These are phyloP conservation scores for Fusarium newnesense DNA, from an alignment of 2,329 filamentous ascomycete species.

Conservation along the genomic window DNA sequence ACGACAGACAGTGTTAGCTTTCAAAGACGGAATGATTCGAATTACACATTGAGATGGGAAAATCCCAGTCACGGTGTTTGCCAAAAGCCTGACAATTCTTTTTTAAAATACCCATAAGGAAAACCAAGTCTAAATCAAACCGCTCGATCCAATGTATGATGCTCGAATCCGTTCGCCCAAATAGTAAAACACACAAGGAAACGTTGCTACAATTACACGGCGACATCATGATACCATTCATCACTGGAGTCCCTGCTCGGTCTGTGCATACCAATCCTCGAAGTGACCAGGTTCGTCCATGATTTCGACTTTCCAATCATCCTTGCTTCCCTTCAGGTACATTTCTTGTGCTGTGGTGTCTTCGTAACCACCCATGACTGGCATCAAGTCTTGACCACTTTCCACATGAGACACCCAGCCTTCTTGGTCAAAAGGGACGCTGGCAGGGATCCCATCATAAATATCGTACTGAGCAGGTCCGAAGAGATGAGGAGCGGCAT, in stretches of 20 bases:
- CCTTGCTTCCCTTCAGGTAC: conserved; percentile 48
- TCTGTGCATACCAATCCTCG: conserved; percentile 48
- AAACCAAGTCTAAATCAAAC: conserved; percentile 25
- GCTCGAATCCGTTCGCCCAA: conserved; percentile 4
- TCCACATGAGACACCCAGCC: conserved; percentile 22
- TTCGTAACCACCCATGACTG: conserved; percentile 18
- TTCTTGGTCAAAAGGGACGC: conserved; percentile 18
- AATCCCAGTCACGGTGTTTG: neutral
- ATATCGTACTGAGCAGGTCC: conserved; percentile 12
- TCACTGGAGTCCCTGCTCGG: conserved; percentile 38
- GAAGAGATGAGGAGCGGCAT: conserved; percentile 9
- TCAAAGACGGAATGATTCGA: neutral
- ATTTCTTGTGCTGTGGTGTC: conserved; percentile 38
- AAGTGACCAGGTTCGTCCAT: conserved; percentile 47
- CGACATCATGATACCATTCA: neutral
- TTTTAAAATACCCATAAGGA: conserved; percentile 7
- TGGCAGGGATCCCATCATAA: conserved; percentile 21
- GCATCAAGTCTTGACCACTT: conserved; percentile 15
- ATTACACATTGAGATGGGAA: neutral
- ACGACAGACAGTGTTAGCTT: neutral
- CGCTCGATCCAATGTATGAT: conserved; percentile 24
- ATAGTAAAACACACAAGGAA: conserved; percentile 12
- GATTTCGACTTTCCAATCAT: conserved; percentile 51
- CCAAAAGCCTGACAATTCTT: neutral
- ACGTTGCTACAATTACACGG: conserved; percentile 8